Base-by-base conservation (phyloP, 805 yeast species). In the Ogataea nitratoaversa region DNA sequence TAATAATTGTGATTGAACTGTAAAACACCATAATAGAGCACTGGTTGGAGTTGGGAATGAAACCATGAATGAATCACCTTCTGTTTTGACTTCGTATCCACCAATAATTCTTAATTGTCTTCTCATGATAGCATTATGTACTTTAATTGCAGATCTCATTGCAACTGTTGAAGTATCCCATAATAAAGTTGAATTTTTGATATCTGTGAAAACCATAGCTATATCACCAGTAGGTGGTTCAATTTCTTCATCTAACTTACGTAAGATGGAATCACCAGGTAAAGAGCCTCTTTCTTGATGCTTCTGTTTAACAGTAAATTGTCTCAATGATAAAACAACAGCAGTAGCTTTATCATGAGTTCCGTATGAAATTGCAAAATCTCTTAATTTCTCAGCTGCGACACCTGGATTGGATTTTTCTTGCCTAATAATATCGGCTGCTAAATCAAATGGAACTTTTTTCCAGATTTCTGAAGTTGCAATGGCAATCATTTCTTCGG, bases 41-140 rank as follows among this genome's bases (percentile, higher is more conserved):
- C 91, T 74, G 0, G 91, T 78, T 0, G 95, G 91, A 0, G 95
- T 82, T 0, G 96, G 95, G 62, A 93, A 93, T 11, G 97, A 87
- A 12, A 93, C 97, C 87, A 93, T 90, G 53, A 93, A 93, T 0
- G 99, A 96, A 71, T 93, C 99, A 57, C 99, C 99, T 78, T 93
- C 99, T 2, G 97, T 93, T 60, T 93, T 93, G 20, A 93, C 99
- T 61, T 93, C 99, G 59, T 93, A 93, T 2, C 99, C 99, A 27
- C 98, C 97, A 57, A 86, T 87, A 35, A 90, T 82, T 51, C 96
- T 76, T 47, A 93, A 66, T 50, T 88, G 95, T 36, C 98, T 76
- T 56, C 99, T 79, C 99, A 93, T 93, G 23, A 93, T 77, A 18
- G 86, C 77, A 58, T 93, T 93, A 63, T 93, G 99, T 4, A 87